These are phyloP conservation scores for Thalia dealbata DNA, from an alignment of 176 grass and related monocot species.

Conservation along the genomic window DNA sequence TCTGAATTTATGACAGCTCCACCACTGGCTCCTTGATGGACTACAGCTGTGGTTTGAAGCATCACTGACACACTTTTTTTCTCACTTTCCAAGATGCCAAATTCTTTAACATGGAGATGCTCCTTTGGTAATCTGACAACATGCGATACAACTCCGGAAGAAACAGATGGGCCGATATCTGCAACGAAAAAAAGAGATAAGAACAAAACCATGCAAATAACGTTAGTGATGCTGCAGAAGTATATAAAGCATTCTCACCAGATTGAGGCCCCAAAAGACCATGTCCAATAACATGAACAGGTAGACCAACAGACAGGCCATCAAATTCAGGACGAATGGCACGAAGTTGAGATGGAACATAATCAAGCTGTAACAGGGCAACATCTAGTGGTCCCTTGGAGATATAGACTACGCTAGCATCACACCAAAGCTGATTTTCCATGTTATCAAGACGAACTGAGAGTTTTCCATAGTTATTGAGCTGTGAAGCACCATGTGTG, in stretches of 20 bases:
- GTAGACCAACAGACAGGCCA: constrained; percentile 49
- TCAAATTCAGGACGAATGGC: constrained; percentile 56
- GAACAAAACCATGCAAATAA: neutral
- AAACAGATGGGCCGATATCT: constrained; percentile 64
- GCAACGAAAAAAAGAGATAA: constrained; percentile 14
- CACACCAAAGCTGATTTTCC: constrained; percentile 46
- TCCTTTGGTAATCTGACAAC: constrained; percentile 34
- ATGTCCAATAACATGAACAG: constrained; percentile 68
- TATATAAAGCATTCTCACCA: constrained; percentile 45
- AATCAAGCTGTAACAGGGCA: constrained; percentile 73
- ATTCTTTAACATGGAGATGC: constrained; percentile 25
- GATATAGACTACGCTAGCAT: constrained; percentile 70
- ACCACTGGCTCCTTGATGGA: constrained; percentile 88
- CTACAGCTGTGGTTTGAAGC: constrained; percentile 88
- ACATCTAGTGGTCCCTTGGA: constrained; percentile 80
- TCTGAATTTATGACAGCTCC: constrained; percentile 66
- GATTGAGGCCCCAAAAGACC: constrained; percentile 83
- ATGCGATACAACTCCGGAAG: constrained; percentile 73
- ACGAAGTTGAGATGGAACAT: constrained; percentile 40
- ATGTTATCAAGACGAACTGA: constrained; percentile 54
- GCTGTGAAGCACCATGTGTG: constrained; percentile 32
- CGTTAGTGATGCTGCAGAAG: constrained; percentile 8
- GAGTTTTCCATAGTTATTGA: constrained; percentile 53
- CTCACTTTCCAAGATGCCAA: constrained; percentile 19
- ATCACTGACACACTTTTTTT: constrained; percentile 52